phyloP scores from a whole-genome alignment of 495 filamentous ascomycete species.

The Tuber indicum region DNA sequence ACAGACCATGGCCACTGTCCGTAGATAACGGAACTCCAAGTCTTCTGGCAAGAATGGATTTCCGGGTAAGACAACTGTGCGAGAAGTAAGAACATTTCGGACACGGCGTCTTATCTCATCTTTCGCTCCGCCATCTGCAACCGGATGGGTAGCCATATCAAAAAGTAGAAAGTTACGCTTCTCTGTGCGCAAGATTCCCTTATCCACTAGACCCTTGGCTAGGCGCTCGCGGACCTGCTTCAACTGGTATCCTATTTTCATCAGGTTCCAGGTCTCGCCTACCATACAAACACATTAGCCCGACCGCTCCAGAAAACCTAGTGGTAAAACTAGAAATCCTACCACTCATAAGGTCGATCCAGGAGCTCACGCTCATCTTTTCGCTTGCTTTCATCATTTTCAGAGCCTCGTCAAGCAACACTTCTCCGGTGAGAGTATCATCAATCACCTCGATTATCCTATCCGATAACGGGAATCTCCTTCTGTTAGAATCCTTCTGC shows the following conservation, averaged over 20 bases:
- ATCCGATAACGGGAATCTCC: conserved; percentile 87
- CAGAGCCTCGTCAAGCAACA: conserved; percentile 92
- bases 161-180: conserved; percentile 99
- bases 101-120: conserved; percentile 92
- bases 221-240: conserved; percentile 98
- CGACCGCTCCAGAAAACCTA: conserved; percentile 14
- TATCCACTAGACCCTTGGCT: conserved; percentile 96
- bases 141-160: conserved; percentile 99
- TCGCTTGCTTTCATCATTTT: conserved; percentile 99
- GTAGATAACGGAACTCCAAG: conserved; percentile 82
- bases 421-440: conserved; percentile 93
- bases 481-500: conserved; percentile 90
- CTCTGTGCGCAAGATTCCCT: conserved; percentile 95
- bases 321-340: conserved; percentile 42
- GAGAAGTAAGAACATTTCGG: conserved; percentile 82
- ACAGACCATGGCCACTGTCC: conserved; percentile 93
- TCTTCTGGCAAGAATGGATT: conserved; percentile 87
- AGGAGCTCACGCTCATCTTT: conserved; percentile 98
- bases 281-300: conserved; percentile 32
- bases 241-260: conserved; percentile 99
- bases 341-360: conserved; percentile 99
- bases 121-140: conserved; percentile 92
- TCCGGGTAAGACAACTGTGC: conserved; percentile 80
- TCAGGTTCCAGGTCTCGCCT: conserved; percentile 99
- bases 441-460: conserved; percentile 93